A percentile compares a stretch with the other conserved stretches of the same genome.
Evolutionary conservation across 2,329 filamentous ascomycete species (phyloP).

Genomic region (Talaromyces islandicus): DNA sequence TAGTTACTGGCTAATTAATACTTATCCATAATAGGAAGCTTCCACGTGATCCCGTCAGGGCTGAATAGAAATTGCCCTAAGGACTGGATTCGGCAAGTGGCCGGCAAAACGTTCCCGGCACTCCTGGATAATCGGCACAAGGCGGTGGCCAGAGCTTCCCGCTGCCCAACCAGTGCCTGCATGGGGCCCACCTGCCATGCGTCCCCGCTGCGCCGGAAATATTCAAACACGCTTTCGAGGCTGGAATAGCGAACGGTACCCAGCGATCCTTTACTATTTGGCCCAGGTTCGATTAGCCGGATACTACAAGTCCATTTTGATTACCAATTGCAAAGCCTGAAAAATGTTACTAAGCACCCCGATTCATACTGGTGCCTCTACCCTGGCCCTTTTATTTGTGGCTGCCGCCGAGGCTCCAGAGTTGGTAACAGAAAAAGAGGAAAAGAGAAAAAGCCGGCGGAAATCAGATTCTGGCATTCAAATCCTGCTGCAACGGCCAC

Average conservation of each 20-base stretch:
- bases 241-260: neutral
- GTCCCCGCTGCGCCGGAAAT: neutral
- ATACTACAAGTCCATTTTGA: neutral
- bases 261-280: neutral
- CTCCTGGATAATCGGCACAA: slow-evolving; percentile 22
- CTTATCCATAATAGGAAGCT: neutral
- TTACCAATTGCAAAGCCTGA: neutral
- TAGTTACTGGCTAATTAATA: neutral
- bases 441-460: neutral
- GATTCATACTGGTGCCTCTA: neutral
- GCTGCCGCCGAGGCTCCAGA: neutral
- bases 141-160: neutral
- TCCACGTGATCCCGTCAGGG: neutral
- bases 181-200: neutral
- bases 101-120: neutral
- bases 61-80: neutral
- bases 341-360: neutral
- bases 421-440: neutral
- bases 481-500: neutral
- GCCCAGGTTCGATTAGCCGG: neutral
- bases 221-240: neutral
- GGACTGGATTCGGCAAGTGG: neutral
- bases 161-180: neutral
- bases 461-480: neutral
- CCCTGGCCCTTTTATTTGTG: neutral